phyloP scores from a whole-genome alignment of 2,329 filamentous ascomycete species.

The Pyrenochaeta sp. region DNA sequence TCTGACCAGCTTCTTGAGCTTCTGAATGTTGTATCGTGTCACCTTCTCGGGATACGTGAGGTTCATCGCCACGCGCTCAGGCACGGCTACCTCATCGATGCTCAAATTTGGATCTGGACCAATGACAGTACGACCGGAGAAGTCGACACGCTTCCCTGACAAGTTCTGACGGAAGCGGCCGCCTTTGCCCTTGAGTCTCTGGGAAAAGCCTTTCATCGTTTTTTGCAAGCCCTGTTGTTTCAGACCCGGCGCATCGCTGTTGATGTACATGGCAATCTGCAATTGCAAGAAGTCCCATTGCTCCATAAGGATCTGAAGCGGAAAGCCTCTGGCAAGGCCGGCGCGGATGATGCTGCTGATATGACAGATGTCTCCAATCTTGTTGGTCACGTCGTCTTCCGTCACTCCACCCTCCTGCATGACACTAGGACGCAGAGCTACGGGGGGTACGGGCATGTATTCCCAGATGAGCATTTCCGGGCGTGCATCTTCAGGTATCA shows the following conservation, averaged over 20 bases:
- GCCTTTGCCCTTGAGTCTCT: slow-evolving; percentile 95
- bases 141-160: slow-evolving; percentile 97
- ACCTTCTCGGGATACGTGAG: slow-evolving; percentile 94
- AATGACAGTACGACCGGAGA: slow-evolving; percentile 96
- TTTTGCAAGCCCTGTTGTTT: slow-evolving; percentile 87
- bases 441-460: slow-evolving; percentile 89
- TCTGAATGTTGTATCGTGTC: slow-evolving; percentile 83
- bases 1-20: slow-evolving; percentile 74
- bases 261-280: slow-evolving; percentile 97
- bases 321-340: slow-evolving; percentile 81
- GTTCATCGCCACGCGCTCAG: slow-evolving; percentile 90
- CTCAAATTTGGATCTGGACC: slow-evolving; percentile 94
- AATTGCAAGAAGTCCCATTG: slow-evolving; percentile 98
- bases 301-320: slow-evolving; percentile 91
- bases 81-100: slow-evolving; percentile 93
- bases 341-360: slow-evolving; percentile 87
- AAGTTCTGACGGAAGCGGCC: slow-evolving; percentile 96
- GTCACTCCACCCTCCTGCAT: slow-evolving; percentile 92
- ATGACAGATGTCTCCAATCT: slow-evolving; percentile 95
- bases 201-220: slow-evolving; percentile 90
- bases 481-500: slow-evolving; percentile 84
- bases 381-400: slow-evolving; percentile 95
- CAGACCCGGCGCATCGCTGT: slow-evolving; percentile 93
- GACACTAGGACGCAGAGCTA: slow-evolving; percentile 93
- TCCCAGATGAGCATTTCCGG: slow-evolving; percentile 99